These are phyloP conservation scores for Volvariella surrecta DNA, from an alignment of 1,284 basidiomycete species.

Conservation along the genomic window DNA sequence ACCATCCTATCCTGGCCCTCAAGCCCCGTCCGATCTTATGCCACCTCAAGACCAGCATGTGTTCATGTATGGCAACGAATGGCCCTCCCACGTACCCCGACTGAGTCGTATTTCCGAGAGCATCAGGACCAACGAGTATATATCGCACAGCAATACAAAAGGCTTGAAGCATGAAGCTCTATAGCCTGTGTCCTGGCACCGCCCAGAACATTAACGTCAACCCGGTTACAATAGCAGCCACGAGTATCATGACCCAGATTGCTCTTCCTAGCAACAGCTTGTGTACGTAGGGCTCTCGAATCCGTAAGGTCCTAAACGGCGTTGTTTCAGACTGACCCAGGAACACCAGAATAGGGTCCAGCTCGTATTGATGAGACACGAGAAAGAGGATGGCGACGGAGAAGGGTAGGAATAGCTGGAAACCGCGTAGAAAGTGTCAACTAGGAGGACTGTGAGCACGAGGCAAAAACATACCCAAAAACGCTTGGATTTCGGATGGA, in stretches of 20 bases:
- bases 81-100: too few species aligned
- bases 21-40: too few species aligned
- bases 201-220: slow-evolving; percentile 86
- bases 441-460: slow-evolving; percentile 6
- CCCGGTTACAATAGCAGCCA: slow-evolving; percentile 61
- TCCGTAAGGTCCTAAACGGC: slow-evolving; percentile 84
- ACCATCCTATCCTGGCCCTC: too few species aligned
- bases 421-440: background rate
- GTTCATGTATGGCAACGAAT: too few species aligned
- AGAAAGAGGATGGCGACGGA: slow-evolving; percentile 85
- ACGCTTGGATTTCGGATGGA: slow-evolving; percentile 80
- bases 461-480: slow-evolving; percentile 74
- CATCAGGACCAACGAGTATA: too few species aligned
- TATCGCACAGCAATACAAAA: too few species aligned
- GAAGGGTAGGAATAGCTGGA: slow-evolving; percentile 89
- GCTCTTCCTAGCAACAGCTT: slow-evolving; percentile 83
- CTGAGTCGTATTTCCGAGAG: too few species aligned
- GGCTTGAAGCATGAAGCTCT: too few species aligned
- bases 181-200: slow-evolving; percentile 84
- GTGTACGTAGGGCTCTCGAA: slow-evolving; percentile 89
- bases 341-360: slow-evolving; percentile 88
- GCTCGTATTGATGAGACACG: slow-evolving; percentile 91
- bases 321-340: slow-evolving; percentile 82
- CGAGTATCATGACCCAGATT: slow-evolving; percentile 74
- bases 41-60: too few species aligned